phyloP scores from a whole-genome alignment of 331 rosid genomes.

The Prunus yedoensis region DNA sequence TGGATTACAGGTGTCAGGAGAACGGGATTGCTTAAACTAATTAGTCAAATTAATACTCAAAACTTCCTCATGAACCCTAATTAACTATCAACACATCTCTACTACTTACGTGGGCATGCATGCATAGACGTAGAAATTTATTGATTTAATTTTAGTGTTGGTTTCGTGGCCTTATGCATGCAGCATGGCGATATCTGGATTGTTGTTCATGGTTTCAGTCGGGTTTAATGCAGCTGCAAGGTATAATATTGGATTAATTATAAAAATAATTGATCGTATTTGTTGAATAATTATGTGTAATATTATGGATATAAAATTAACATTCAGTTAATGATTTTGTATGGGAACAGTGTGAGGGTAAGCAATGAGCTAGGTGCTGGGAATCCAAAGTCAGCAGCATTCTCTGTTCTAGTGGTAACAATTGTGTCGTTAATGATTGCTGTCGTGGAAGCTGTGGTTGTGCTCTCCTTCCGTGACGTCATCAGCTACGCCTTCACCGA shows the following conservation, averaged over 20 bases:
- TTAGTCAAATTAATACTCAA: no score
- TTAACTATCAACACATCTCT: no score
- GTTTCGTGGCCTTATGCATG: neutral
- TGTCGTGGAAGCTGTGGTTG: constrained; percentile 36
- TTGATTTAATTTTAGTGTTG: no score
- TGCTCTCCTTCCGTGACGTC: constrained; percentile 53
- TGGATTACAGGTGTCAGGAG: no score
- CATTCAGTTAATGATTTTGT: neutral
- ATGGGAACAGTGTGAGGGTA: constrained; percentile 59
- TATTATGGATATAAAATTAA: no score
- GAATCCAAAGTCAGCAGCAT: constrained; percentile 64
- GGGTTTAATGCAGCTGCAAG: constrained; percentile 59
- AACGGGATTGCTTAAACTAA: no score
- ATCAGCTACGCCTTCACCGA: constrained; percentile 64
- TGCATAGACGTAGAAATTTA: no score
- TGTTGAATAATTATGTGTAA: no score
- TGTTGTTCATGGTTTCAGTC: constrained; percentile 40
- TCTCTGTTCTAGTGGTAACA: constrained; percentile 46
- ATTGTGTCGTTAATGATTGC: constrained; percentile 37
- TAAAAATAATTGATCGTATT: no score
- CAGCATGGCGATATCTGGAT: constrained; percentile 39
- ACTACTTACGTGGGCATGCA: no score
- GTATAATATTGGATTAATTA: constrained; percentile 5
- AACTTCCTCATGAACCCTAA: no score
- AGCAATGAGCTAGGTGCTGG: constrained; percentile 81